Conservation (phyloP, 345 rosid species). For the Eucalyptus regnans region DNA sequence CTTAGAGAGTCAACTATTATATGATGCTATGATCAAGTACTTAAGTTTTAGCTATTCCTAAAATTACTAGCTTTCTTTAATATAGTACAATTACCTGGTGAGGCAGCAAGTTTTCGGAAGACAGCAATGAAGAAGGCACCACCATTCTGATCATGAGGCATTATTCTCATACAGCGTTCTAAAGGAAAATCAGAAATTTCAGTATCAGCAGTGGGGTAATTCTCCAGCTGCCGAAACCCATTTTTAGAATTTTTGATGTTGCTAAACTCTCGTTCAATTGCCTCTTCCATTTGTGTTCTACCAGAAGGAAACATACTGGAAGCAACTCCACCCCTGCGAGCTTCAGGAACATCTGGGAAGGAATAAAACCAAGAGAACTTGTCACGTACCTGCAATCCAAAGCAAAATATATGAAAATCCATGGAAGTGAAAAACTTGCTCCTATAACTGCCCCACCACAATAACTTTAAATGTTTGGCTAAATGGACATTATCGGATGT, state of each 20-base stretch:
- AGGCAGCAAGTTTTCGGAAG: conserved; percentile 53
- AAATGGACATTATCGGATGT: neutral
- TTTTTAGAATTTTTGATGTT: neutral
- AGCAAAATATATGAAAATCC: neutral
- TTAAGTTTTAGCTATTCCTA: neutral
- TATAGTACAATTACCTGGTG: conserved; percentile 38
- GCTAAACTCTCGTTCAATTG: neutral
- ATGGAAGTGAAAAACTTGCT: neutral
- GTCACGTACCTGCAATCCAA: conserved; percentile 49
- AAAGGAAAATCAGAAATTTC: conserved; percentile 78
- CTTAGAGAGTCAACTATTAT: neutral
- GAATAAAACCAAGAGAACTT: conserved; percentile 67
- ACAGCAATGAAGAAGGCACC: conserved; percentile 95
- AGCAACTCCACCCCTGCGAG: conserved; percentile 34
- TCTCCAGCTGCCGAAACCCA: neutral
- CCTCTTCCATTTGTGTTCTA: conserved; percentile 9
- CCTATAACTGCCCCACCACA: neutral
- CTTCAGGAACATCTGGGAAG: conserved; percentile 47
- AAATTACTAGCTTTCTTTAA: neutral
- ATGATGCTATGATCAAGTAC: neutral
- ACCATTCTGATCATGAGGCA: conserved; percentile 94
- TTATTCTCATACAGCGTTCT: conserved; percentile 79
- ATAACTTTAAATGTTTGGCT: neutral
- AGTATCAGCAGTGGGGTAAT: conserved; percentile 1
- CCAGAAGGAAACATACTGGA: conserved; percentile 93